Evolutionary conservation across 257 asterid genomes (phyloP).

Genomic region (Nicotiana obtusifolia): DNA sequence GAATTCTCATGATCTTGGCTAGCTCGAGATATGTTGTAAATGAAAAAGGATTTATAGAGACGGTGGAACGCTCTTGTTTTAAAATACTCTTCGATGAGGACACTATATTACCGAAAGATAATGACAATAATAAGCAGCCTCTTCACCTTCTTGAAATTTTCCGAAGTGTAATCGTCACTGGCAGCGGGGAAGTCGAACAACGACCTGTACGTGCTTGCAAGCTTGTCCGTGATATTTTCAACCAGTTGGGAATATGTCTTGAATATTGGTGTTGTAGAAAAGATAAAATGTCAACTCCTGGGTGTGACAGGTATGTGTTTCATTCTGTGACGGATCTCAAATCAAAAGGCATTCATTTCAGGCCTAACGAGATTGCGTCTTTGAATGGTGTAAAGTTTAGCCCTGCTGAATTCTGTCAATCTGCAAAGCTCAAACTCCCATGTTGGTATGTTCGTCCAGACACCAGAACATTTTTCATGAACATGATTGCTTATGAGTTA

Average conservation of each 20-base stretch:
- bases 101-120: no score
- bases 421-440: not conserved
- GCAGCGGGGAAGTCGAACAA: no score
- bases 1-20: slow-evolving; percentile 4
- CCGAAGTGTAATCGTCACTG: not conserved
- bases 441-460: not conserved
- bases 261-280: no score
- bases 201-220: no score
- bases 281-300: no score
- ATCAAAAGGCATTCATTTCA: not conserved
- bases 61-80: not conserved
- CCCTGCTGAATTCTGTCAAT: no score
- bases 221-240: no score
- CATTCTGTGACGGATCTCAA: not conserved
- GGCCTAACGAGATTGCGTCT: not conserved
- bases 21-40: not conserved
- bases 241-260: no score
- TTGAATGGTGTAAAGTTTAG: not conserved
- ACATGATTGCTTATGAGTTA: not conserved
- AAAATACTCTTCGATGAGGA: not conserved
- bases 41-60: no score
- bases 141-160: not conserved
- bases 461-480: not conserved
- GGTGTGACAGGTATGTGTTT: no score
- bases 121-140: no score